These are phyloP conservation scores for Kalanchoe fedtschenkoi DNA, from an alignment of 164 flowering plant genomes.

Conservation along the genomic window DNA sequence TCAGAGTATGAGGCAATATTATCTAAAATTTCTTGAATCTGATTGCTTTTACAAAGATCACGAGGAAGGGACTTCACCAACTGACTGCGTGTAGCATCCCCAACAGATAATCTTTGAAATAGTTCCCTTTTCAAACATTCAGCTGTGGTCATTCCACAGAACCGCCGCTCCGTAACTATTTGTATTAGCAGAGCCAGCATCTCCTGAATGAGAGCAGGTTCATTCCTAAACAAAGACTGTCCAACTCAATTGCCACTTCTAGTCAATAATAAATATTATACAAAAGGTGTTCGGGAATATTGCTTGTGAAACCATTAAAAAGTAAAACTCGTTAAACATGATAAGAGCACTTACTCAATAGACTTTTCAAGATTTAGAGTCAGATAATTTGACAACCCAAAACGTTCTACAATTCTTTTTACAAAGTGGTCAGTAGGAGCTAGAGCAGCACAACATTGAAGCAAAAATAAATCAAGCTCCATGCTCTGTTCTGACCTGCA, in stretches of 20 bases:
- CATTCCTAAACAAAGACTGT: slow-evolving; percentile 52
- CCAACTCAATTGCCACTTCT: neutral
- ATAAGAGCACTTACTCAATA: slow-evolving; percentile 51
- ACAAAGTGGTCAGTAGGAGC: slow-evolving; percentile 81
- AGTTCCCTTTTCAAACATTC: slow-evolving; percentile 81
- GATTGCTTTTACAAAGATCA: slow-evolving; percentile 59
- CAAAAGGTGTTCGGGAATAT: neutral
- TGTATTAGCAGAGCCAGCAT: slow-evolving; percentile 88
- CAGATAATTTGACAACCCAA: slow-evolving; percentile 62
- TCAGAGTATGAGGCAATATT: slow-evolving; percentile 58
- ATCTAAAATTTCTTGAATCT: slow-evolving; percentile 65
- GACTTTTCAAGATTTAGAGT: slow-evolving; percentile 44
- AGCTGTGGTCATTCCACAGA: slow-evolving; percentile 61
- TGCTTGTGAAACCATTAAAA: neutral
- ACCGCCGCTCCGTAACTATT: slow-evolving; percentile 77
- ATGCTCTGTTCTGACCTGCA: slow-evolving; percentile 76
- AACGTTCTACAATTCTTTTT: slow-evolving; percentile 62
- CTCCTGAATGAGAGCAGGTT: slow-evolving; percentile 69
- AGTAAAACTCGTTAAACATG: neutral
- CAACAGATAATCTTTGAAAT: slow-evolving; percentile 60
- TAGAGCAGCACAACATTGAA: slow-evolving; percentile 94
- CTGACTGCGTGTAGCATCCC: slow-evolving; percentile 92
- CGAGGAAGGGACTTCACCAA: slow-evolving; percentile 74
- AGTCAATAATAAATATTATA: neutral
- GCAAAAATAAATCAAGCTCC: slow-evolving; percentile 85